Conservation (phyloP, 805 yeast genomes). For the Naumovozyma castellii region DNA sequence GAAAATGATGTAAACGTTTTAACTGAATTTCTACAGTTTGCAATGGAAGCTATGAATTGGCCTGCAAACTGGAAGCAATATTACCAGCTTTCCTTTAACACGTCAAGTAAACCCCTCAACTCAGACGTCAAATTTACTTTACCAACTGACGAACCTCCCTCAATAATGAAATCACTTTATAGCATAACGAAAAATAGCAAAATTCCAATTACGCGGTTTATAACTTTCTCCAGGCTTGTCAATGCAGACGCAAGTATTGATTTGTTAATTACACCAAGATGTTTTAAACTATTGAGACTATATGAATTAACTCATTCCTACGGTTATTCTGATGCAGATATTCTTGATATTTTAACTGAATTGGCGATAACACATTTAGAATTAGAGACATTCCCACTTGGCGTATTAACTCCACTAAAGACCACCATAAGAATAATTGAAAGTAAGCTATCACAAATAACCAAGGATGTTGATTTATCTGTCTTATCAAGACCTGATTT, state of each 20-base stretch:
- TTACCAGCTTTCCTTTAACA: slow-evolving; percentile 29
- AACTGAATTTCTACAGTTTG: slow-evolving; percentile 48
- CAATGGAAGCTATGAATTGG: slow-evolving; percentile 69
- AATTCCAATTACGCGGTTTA: slow-evolving; percentile 36
- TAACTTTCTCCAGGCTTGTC: slow-evolving; percentile 57
- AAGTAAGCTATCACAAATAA: slow-evolving; percentile 43
- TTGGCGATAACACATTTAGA: slow-evolving; percentile 41
- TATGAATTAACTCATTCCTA: slow-evolving; percentile 56
- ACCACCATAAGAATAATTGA: slow-evolving; percentile 50
- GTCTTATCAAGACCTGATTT: slow-evolving; percentile 65
- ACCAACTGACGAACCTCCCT: slow-evolving; percentile 29
- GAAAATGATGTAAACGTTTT: slow-evolving; percentile 32
- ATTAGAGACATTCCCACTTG: slow-evolving; percentile 65
- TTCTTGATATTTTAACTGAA: slow-evolving; percentile 54
- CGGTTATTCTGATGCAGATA: slow-evolving; percentile 40
- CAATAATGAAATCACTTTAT: slow-evolving; percentile 36
- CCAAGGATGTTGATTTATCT: slow-evolving; percentile 36
- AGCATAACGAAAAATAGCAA: slow-evolving; percentile 23
- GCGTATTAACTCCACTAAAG: slow-evolving; percentile 56
- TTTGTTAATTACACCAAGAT: slow-evolving; percentile 54
- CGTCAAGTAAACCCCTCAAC: no score
- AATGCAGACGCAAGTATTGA: slow-evolving; percentile 51
- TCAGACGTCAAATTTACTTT: slow-evolving; percentile 4
- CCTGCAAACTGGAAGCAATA: slow-evolving; percentile 51
- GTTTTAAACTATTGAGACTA: slow-evolving; percentile 46